A percentile compares a stretch with the other conserved stretches of the same genome.
phyloP scores from a whole-genome alignment of 306 rosid genomes.

The Prinsepia uniflora region DNA sequence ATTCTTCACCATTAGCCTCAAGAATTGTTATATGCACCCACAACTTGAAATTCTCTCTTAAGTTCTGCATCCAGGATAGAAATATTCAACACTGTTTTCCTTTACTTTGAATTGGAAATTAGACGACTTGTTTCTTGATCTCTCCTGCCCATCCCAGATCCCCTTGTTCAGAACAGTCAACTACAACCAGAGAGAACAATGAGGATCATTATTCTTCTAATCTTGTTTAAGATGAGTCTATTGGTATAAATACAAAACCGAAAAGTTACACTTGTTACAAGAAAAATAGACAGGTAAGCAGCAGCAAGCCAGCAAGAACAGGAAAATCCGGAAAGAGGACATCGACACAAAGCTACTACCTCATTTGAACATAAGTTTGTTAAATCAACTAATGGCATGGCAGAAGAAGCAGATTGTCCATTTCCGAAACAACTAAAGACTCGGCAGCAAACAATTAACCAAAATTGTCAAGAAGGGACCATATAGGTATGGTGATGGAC shows the following conservation, averaged over 20 bases:
- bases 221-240: neutral
- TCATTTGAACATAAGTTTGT: neutral
- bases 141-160: slow-evolving; percentile 34
- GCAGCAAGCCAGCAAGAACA: neutral
- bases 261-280: neutral
- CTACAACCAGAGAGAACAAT: slow-evolving; percentile 28
- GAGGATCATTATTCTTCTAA: neutral
- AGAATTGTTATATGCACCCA: neutral
- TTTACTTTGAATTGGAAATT: slow-evolving; percentile 76
- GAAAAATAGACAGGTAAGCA: neutral
- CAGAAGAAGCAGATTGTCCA: neutral
- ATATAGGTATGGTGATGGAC: neutral
- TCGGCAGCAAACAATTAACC: neutral
- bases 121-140: slow-evolving; percentile 35
- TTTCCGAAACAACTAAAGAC: neutral
- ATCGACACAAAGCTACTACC: neutral
- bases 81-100: slow-evolving; percentile 68
- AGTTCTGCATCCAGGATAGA: slow-evolving; percentile 75
- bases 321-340: neutral
- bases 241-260: neutral
- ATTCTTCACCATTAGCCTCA: neutral
- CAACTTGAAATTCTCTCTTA: slow-evolving; percentile 19
- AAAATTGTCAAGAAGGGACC: neutral
- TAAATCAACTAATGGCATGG: neutral
- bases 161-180: slow-evolving; percentile 56